Percentiles rank a stretch among this genome's conserved stretches.
Evolutionary conservation across 2,329 filamentous ascomycete species (phyloP).

Genomic region (Pestalotiopsis sp.): DNA sequence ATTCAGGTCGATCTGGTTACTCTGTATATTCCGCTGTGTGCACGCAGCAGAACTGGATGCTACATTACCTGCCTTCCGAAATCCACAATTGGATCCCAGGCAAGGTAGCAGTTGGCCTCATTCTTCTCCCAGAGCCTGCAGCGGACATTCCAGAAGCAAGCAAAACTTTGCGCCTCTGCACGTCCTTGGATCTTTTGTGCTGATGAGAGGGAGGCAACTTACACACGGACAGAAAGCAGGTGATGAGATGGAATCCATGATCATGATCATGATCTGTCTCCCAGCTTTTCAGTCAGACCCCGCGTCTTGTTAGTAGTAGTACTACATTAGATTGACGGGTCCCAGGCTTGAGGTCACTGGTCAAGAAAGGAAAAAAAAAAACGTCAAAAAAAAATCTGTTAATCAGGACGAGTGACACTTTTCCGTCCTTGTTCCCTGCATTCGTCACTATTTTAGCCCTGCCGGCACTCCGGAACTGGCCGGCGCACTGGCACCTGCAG

Average conservation of each 20-base stretch:
- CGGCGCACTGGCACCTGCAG: constrained; percentile 1
- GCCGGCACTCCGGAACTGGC: constrained; percentile 2
- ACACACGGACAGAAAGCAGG: not conserved
- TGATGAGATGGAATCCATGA: not conserved
- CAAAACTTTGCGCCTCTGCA: not conserved
- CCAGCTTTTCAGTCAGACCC: not conserved
- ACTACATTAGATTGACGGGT: not conserved
- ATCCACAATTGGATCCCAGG: not conserved
- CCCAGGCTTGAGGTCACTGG: not conserved
- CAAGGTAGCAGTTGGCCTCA: not conserved
- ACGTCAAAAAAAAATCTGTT: not conserved
- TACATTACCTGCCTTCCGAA: not conserved
- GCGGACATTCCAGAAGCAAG: not conserved
- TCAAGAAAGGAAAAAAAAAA: not conserved
- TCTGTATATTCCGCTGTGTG: not conserved
- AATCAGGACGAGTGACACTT: not conserved
- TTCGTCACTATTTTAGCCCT: not conserved
- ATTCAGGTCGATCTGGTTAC: too few relatives aligned
- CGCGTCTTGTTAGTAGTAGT: not conserved
- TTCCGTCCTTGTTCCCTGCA: not conserved
- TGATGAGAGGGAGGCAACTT: not conserved
- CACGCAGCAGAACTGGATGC: not conserved
- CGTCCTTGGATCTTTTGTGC: not conserved
- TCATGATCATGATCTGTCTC: not conserved
- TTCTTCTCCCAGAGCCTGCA: not conserved